phyloP scores from a whole-genome alignment of 179 eudicot species.

The Silene noctiflora region DNA sequence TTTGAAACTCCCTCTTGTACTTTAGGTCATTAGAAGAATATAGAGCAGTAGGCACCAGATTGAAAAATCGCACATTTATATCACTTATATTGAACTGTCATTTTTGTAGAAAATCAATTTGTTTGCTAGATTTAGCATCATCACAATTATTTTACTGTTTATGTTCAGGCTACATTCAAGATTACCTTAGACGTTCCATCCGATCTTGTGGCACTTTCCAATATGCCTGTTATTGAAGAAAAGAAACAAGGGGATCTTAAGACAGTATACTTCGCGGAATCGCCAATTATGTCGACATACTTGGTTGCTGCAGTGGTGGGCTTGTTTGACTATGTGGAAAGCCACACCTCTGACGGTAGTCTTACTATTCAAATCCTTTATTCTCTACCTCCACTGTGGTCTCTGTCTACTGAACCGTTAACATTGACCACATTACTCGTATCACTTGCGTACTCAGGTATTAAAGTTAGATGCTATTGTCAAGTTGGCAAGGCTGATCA shows the following conservation, averaged over 20 bases:
- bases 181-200: constrained; percentile 88
- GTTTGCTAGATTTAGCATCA: not conserved
- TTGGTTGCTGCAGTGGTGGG: constrained; percentile 97
- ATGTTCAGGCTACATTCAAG: constrained; percentile 81
- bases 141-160: not conserved
- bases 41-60: not conserved
- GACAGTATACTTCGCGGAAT: constrained; percentile 75
- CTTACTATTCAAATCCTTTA: constrained; percentile 18
- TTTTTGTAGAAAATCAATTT: not conserved
- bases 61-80: too few relatives aligned
- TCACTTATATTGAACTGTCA: not conserved
- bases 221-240: constrained; percentile 89
- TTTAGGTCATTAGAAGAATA: not conserved
- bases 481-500: constrained; percentile 90
- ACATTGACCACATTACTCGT: not conserved
- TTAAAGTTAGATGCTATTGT: constrained; percentile 84
- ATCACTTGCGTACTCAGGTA: constrained; percentile 41
- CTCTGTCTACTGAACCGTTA: not conserved
- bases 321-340: constrained; percentile 86
- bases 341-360: constrained; percentile 78
- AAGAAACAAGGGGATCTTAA: constrained; percentile 57
- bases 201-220: constrained; percentile 86
- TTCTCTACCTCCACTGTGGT: not conserved
- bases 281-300: constrained; percentile 96
- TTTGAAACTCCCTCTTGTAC: not conserved